Conservation (phyloP, 73 alveolate genomes). For the Paramecium primaurelia region DNA sequence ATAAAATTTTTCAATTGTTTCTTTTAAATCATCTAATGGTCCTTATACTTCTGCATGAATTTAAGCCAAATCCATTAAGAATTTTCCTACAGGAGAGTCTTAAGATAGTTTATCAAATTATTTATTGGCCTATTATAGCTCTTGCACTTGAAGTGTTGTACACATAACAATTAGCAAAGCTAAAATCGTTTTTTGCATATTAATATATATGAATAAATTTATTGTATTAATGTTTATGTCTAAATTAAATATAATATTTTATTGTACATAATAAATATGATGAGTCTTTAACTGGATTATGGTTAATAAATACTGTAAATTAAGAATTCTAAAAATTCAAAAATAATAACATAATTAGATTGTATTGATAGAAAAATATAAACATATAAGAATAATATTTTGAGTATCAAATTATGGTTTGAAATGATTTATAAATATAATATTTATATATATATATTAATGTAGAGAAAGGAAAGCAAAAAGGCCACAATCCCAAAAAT, state of each 20-base stretch:
- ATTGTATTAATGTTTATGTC: background rate
- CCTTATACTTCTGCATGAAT: background rate
- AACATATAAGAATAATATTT: no score
- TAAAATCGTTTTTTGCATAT: background rate
- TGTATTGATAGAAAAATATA: background rate
- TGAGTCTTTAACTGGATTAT: background rate
- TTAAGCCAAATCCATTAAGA: constrained; percentile 35
- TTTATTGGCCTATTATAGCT: background rate
- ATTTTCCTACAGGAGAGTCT: background rate
- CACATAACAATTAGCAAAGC: background rate
- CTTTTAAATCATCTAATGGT: constrained; percentile 36
- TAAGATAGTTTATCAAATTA: background rate
- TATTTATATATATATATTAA: background rate
- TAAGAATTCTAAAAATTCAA: background rate
- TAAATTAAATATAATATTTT: background rate
- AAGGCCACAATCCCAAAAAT: background rate
- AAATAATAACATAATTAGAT: background rate
- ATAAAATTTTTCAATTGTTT: constrained; percentile 14
- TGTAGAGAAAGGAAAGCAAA: background rate
- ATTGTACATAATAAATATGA: no score
- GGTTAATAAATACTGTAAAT: background rate
- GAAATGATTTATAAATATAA: background rate
- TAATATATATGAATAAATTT: background rate
- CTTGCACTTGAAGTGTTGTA: background rate
- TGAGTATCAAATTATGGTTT: background rate